These are phyloP conservation scores for Thamnidium elegans DNA, from an alignment of 192 early-diverging fungal genomes.

Conservation along the genomic window DNA sequence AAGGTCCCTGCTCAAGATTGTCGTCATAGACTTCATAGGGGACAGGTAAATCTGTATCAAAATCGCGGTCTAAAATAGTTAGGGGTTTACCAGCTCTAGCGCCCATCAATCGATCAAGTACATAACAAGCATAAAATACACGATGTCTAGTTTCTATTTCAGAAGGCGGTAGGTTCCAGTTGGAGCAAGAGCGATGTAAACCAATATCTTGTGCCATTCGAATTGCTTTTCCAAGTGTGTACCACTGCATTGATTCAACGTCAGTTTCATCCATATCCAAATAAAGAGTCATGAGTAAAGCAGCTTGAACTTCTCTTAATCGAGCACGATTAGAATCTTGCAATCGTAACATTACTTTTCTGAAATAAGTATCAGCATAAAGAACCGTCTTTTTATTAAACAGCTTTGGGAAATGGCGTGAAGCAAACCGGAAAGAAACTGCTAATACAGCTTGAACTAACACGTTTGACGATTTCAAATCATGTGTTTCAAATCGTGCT, in stretches of 20 bases:
- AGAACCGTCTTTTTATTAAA: conserved; percentile 2
- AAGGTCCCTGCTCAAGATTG: conserved; percentile 1
- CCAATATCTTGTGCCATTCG: conserved; percentile 62
- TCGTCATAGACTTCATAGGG: conserved; percentile 34
- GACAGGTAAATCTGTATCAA: conserved; percentile 31
- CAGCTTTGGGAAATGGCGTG: conserved; percentile 5
- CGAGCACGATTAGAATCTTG: conserved; percentile 7
- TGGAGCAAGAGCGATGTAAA: conserved; percentile 50
- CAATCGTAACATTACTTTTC: conserved; percentile 20
- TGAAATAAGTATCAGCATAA: conserved; percentile 16
- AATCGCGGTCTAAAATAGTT: conserved; percentile 44
- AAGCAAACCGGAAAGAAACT: conserved; percentile 24
- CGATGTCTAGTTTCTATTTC: conserved; percentile 50
- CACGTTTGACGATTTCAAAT: conserved; percentile 13
- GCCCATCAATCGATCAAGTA: conserved; percentile 38
- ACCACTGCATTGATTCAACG: conserved; percentile 34
- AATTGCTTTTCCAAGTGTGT: conserved; percentile 42
- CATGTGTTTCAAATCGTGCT: conserved; percentile 24
- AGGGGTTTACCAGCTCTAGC: conserved; percentile 51
- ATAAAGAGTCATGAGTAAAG: conserved; percentile 30
- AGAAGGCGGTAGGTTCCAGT: conserved; percentile 47
- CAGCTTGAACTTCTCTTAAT: conserved; percentile 26
- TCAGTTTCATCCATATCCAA: conserved; percentile 32
- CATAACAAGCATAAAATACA: conserved; percentile 28
- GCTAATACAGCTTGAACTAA: conserved; percentile 22